Evolutionary conservation across 2,329 filamentous ascomycete genomes (phyloP), one percentile per base, ranked within the genome.

Genomic region (Penicillium vulpinum): DNA sequence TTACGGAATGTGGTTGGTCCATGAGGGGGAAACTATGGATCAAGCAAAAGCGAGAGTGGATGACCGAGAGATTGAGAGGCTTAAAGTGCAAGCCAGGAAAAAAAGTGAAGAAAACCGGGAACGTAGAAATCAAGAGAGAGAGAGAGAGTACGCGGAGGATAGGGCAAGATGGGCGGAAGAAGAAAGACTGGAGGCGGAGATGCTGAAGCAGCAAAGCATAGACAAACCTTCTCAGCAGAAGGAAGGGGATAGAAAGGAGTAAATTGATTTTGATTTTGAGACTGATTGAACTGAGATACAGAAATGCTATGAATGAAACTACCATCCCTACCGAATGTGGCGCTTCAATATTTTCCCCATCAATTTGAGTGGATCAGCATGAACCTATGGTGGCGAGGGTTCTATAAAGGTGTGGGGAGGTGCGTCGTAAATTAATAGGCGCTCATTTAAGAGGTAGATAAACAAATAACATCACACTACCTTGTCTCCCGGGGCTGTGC

Each of bases 61-160:
- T 7, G 40, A 43, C 3, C 15, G 8, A 28, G 40, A 28, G 16
- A 3, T 3, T n/a, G 3, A 28, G 16, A 43, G 22, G 24, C 40
- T 43, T 13, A 28, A 4, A 2, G 40, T 18, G 40, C 9, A 43
- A 43, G 40, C 40, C 16, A 6, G 2, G 18, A 28, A 28, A 10
- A 16, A 43, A 4, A 4, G 18, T 0, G 1, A 28, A 2, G 24
- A 6, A 28, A 4, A 4, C 5, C 5, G 10, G 24, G 9, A 18
- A 11, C 16, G 4, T n/a, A 4, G 11, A 0, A 2, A n/a, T 6
- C 5, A 26, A 10, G 9, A 4, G 15, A 1, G 2, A 4, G 40
- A 8, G 0, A 43, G 9, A n/a, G 2, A 16, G 24, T 2, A 5
- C 15, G 24, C 8, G 1, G 40, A 43, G 7, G 40, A 43, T 4